Percentiles rank a stretch among this genome's conserved stretches.
phyloP scores from a whole-genome alignment of 1,284 basidiomycete genomes.

The Ustilago tritici region DNA sequence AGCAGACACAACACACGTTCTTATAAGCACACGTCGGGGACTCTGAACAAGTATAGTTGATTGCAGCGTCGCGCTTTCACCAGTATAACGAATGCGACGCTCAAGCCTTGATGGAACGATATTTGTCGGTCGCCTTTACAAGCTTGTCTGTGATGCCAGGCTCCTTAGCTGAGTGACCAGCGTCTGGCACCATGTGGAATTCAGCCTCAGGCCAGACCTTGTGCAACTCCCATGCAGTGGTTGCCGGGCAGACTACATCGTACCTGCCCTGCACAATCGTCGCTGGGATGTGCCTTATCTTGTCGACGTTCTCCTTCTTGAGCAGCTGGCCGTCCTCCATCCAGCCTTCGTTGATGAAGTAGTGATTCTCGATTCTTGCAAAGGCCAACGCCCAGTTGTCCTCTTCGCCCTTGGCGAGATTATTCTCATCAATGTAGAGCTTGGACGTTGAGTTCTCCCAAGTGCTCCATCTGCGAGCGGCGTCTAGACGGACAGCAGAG shows the following conservation, averaged over 20 bases:
- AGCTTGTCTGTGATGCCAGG: slow-evolving; percentile 79
- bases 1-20: not conserved
- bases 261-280: slow-evolving; percentile 82
- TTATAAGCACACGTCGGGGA: not conserved
- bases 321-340: slow-evolving; percentile 90
- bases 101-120: slow-evolving; percentile 34
- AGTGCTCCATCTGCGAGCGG: slow-evolving; percentile 82
- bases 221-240: slow-evolving; percentile 69
- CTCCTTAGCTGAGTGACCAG: slow-evolving; percentile 89
- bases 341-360: slow-evolving; percentile 82
- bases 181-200: slow-evolving; percentile 80
- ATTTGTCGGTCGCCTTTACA: slow-evolving; percentile 74
- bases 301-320: slow-evolving; percentile 84
- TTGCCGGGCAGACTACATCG: slow-evolving; percentile 72
- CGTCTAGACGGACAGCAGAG: slow-evolving; percentile 76
- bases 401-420: slow-evolving; percentile 54
- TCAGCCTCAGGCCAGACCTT: slow-evolving; percentile 54
- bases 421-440: slow-evolving; percentile 60
- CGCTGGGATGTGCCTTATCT: slow-evolving; percentile 78
- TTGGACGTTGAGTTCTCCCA: slow-evolving; percentile 67
- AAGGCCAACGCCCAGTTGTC: slow-evolving; percentile 74
- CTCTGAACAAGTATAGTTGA: not conserved
- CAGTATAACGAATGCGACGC: too few relatives aligned
- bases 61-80: too few relatives aligned
- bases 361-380: slow-evolving; percentile 91